Evolutionary conservation across 768 basidiomycete species (phyloP).

Genomic region (Dacryopinax primogenitus): DNA sequence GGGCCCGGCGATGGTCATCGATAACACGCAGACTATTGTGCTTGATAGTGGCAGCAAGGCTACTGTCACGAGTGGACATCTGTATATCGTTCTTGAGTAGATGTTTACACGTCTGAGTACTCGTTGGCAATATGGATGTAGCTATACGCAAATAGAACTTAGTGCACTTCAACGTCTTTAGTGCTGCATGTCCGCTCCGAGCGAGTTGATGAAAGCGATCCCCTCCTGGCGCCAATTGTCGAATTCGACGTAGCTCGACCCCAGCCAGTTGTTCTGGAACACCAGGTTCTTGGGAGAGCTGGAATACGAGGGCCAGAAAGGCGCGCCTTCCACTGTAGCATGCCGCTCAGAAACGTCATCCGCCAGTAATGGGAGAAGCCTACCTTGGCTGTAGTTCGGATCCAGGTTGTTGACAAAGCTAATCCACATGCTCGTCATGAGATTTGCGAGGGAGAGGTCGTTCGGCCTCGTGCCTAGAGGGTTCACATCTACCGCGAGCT

Average conservation of each 20-base stretch:
- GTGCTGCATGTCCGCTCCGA: neutral
- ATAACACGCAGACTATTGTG: slow-evolving; percentile 90
- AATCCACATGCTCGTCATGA: slow-evolving; percentile 6
- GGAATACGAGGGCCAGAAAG: slow-evolving; percentile 5
- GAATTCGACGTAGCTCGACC: slow-evolving; percentile 3
- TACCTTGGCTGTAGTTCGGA: slow-evolving; percentile 3
- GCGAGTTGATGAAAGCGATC: neutral
- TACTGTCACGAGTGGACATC: slow-evolving; percentile 53
- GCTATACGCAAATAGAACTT: neutral
- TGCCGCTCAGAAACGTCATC: neutral
- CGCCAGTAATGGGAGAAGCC: neutral
- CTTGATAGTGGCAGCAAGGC: slow-evolving; percentile 61
- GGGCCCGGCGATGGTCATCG: slow-evolving; percentile 90
- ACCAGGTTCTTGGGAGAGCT: slow-evolving; percentile 6
- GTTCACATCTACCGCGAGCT: neutral
- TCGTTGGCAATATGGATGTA: neutral
- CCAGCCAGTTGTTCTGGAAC: slow-evolving; percentile 6
- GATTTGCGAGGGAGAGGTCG: slow-evolving; percentile 3
- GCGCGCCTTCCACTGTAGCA: neutral
- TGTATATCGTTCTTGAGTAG: slow-evolving; percentile 39
- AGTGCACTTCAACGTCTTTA: neutral
- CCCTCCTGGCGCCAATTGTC: slow-evolving; percentile 2
- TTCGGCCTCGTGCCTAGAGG: slow-evolving; percentile 2
- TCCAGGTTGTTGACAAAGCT: slow-evolving; percentile 4
- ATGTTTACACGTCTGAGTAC: no score